A percentile compares a stretch with the other conserved stretches of the same genome.
Evolutionary conservation across 306 rosid genomes (phyloP).

Genomic region (Erythrophleum fordii): DNA sequence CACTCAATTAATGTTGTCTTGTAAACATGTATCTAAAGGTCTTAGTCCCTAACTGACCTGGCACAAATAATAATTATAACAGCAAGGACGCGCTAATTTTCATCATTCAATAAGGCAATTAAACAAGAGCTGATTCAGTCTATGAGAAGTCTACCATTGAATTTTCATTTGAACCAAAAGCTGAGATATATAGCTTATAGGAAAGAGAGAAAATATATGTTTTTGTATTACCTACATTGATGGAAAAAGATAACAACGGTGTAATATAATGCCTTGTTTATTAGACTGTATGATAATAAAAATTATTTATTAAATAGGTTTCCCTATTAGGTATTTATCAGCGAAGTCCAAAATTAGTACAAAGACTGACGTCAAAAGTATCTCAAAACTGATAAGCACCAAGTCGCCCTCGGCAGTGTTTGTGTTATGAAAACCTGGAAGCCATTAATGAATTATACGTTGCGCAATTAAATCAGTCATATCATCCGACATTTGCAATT

Average conservation of each 20-base stretch:
- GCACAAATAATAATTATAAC: too few species aligned
- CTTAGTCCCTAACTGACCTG: too few species aligned
- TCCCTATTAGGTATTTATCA: too few species aligned
- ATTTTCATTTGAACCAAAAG: not conserved
- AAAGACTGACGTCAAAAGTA: not conserved
- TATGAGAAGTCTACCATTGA: not conserved
- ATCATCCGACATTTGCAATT: conserved; percentile 24
- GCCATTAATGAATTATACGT: conserved; percentile 10
- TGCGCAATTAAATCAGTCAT: conserved; percentile 48
- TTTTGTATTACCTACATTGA: not conserved
- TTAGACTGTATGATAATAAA: too few species aligned
- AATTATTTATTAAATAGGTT: too few species aligned
- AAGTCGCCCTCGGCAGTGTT: conserved; percentile 39
- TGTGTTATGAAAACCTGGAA: conserved; percentile 37
- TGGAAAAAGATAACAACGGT: too few species aligned
- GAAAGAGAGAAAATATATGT: not conserved
- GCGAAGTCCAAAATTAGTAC: not conserved
- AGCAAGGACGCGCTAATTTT: too few species aligned
- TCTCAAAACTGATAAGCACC: conserved; percentile 33
- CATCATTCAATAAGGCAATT: too few species aligned
- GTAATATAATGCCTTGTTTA: too few species aligned
- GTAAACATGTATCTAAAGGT: too few species aligned
- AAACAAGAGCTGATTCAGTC: too few species aligned
- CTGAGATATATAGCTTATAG: not conserved
- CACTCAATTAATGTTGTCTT: not conserved